These are phyloP conservation scores for Saturnispora saitoi DNA, from an alignment of 805 yeast species.

Conservation along the genomic window DNA sequence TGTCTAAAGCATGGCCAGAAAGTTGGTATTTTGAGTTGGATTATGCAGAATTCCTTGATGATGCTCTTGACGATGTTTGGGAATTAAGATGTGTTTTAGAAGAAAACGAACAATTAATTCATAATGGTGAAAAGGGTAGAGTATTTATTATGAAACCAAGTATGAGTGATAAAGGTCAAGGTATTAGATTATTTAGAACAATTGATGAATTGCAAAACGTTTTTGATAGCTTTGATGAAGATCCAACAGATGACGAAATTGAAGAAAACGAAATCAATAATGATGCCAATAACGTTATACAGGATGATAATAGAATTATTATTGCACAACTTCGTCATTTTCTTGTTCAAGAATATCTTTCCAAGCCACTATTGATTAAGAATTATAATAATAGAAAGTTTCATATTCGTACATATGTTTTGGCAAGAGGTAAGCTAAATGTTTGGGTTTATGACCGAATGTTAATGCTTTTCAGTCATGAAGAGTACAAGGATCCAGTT, in stretches of 20 bases:
- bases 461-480: slow-evolving; percentile 71
- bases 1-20: slow-evolving; percentile 59
- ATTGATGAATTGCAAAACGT: slow-evolving; percentile 73
- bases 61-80: slow-evolving; percentile 84
- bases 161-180: slow-evolving; percentile 97
- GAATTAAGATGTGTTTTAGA: slow-evolving; percentile 78
- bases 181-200: slow-evolving; percentile 74
- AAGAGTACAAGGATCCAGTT: slow-evolving; percentile 34
- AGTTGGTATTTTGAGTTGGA: slow-evolving; percentile 79
- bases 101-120: slow-evolving; percentile 29
- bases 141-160: slow-evolving; percentile 92
- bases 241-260: slow-evolving; percentile 51
- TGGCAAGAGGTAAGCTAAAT: slow-evolving; percentile 61
- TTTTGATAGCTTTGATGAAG: slow-evolving; percentile 81
- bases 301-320: slow-evolving; percentile 51
- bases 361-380: slow-evolving; percentile 56
- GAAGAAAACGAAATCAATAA: slow-evolving; percentile 32
- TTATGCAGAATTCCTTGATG: slow-evolving; percentile 93
- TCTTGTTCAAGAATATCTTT: slow-evolving; percentile 75
- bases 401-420: slow-evolving; percentile 79
- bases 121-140: slow-evolving; percentile 21
- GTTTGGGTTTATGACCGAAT: slow-evolving; percentile 78
- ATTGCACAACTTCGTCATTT: slow-evolving; percentile 87
- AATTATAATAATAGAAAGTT: slow-evolving; percentile 65
- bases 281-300: slow-evolving; percentile 47